These are phyloP conservation scores for Lolium perenne DNA, from an alignment of 176 grass and related monocot genomes.

Conservation along the genomic window DNA sequence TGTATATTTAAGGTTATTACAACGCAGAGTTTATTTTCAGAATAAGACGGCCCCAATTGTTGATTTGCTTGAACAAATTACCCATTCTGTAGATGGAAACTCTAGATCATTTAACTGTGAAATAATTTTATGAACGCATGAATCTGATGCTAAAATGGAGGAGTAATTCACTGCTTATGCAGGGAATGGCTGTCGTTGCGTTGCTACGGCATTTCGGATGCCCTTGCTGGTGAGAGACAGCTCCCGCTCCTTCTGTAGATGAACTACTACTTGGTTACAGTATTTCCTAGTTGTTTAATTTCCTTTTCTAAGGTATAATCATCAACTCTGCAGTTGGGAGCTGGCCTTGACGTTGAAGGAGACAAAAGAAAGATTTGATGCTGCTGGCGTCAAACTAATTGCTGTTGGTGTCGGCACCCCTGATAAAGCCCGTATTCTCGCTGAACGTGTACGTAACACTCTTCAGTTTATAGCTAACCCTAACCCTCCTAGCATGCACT, in stretches of 20 bases:
- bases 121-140: neutral
- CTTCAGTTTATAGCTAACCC: neutral
- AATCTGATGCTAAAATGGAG: neutral
- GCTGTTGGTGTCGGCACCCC: constrained; percentile 72
- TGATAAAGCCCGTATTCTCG: constrained; percentile 78
- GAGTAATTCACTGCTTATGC: constrained; percentile 6
- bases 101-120: neutral
- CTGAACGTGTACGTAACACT: constrained; percentile 53
- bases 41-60: neutral
- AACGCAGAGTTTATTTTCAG: neutral
- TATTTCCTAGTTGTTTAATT: neutral
- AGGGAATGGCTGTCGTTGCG: constrained; percentile 80
- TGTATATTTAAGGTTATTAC: neutral
- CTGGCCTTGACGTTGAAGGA: constrained; percentile 74
- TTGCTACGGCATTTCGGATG: constrained; percentile 90
- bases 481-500: neutral
- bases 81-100: neutral
- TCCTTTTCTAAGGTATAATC: constrained; percentile 32
- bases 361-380: constrained; percentile 73
- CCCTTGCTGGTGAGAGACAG: constrained; percentile 63
- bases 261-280: neutral
- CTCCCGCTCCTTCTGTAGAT: neutral
- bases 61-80: neutral
- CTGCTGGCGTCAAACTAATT: constrained; percentile 71
- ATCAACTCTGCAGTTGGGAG: constrained; percentile 72